A percentile compares a stretch with the other conserved stretches of the same genome.
Conservation (phyloP, 352 stramenopile genomes). For the Phytophthora fragariae region DNA sequence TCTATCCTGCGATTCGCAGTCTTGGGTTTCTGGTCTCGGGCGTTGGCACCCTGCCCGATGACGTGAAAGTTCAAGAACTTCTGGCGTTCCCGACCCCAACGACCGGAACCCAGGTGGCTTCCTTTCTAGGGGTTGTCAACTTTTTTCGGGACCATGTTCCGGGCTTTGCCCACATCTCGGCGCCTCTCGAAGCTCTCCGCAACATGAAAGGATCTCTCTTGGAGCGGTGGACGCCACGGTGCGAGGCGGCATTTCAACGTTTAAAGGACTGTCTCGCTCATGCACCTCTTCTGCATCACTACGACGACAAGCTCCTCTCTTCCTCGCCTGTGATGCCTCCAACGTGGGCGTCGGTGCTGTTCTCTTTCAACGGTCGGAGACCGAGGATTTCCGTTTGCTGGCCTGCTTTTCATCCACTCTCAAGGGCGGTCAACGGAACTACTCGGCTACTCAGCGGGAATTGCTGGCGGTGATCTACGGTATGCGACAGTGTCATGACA, state of each 20-base stretch:
- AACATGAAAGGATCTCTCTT: background rate
- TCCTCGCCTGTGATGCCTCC: background rate
- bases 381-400: background rate
- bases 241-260: background rate
- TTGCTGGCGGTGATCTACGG: background rate
- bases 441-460: background rate
- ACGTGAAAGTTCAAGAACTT: background rate
- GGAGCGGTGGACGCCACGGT: background rate
- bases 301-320: background rate
- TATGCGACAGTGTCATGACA: constrained; percentile 1
- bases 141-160: background rate
- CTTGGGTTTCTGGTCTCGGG: background rate
- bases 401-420: background rate
- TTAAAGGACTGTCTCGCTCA: background rate
- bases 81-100: background rate
- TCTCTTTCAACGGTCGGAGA: background rate
- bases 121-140: constrained; percentile 1
- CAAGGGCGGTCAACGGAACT: background rate
- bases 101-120: background rate
- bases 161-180: constrained; percentile 3
- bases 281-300: background rate
- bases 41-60: background rate
- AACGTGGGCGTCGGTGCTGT: background rate
- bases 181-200: background rate
- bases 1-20: constrained; percentile 6